phyloP scores from a whole-genome alignment of 1,284 basidiomycete species.

The Trametes pubescens region DNA sequence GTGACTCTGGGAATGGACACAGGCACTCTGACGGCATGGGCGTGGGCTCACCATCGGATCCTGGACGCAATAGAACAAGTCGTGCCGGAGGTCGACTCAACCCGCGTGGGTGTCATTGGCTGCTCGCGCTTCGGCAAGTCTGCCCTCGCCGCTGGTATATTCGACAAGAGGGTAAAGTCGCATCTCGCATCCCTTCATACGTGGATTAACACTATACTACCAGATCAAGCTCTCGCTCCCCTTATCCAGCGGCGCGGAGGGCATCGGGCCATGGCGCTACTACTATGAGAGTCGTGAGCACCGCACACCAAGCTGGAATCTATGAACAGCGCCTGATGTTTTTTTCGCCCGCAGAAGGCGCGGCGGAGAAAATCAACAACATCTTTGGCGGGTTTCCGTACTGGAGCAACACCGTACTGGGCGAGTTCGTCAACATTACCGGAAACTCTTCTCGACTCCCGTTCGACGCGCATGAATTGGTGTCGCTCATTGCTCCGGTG shows the following conservation, averaged over 20 bases:
- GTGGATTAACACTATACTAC: neutral
- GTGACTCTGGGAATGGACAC: neutral
- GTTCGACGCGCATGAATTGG: slow-evolving; percentile 28
- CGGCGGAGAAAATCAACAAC: slow-evolving; percentile 27
- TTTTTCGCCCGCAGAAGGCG: slow-evolving; percentile 15
- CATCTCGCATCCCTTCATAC: no score
- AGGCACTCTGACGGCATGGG: slow-evolving; percentile 29
- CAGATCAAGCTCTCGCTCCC: slow-evolving; percentile 25
- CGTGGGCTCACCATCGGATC: slow-evolving; percentile 26
- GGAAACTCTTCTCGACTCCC: slow-evolving; percentile 23
- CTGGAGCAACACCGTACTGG: slow-evolving; percentile 23
- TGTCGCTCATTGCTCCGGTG: slow-evolving; percentile 28
- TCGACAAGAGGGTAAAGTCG: slow-evolving; percentile 20
- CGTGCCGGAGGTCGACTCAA: slow-evolving; percentile 23
- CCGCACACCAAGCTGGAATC: neutral
- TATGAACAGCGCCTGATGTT: no score
- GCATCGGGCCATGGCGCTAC: slow-evolving; percentile 29
- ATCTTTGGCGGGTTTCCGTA: slow-evolving; percentile 23
- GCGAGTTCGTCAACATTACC: slow-evolving; percentile 27
- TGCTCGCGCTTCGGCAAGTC: slow-evolving; percentile 29
- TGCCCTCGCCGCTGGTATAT: slow-evolving; percentile 27
- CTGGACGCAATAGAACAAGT: slow-evolving; percentile 27
- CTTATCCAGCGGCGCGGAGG: slow-evolving; percentile 26
- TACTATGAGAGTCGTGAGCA: slow-evolving; percentile 26
- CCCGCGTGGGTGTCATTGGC: slow-evolving; percentile 24